phyloP scores from a whole-genome alignment of 257 asterid genomes.

The Jaltomata sinuosa region DNA sequence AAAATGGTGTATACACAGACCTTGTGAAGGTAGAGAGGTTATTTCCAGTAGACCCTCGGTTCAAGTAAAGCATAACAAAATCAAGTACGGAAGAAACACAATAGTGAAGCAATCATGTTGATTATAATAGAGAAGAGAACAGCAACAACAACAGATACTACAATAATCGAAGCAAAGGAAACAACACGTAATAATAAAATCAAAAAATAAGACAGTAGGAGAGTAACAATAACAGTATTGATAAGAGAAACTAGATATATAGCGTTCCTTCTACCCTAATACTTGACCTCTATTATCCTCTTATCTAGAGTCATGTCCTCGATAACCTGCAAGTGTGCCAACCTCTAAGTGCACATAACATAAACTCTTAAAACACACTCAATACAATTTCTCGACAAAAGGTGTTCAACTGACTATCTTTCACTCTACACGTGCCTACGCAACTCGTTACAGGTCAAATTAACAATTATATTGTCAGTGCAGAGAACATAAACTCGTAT shows the following conservation, averaged over 20 bases:
- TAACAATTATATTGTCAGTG: not conserved
- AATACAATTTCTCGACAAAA: not conserved
- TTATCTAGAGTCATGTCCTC: not conserved
- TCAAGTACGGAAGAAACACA: not conserved
- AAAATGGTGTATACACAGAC: not conserved
- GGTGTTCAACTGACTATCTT: not conserved
- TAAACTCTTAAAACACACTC: not conserved
- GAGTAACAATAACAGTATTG: not conserved
- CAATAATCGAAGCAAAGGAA: not conserved
- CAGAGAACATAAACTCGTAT: not conserved
- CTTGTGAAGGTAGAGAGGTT: not conserved
- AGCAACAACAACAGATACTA: not conserved
- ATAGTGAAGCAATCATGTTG: not conserved
- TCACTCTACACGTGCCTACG: not conserved
- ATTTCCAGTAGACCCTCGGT: not conserved
- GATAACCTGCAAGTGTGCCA: not conserved
- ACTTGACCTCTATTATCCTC: not conserved
- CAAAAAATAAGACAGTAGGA: not conserved
- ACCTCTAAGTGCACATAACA: accelerated
- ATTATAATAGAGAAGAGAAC: not conserved
- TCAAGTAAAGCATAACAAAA: not conserved
- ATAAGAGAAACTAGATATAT: not conserved
- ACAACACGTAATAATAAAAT: not conserved
- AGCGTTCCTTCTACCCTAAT: not conserved
- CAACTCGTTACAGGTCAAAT: not conserved